Conservation (phyloP, 331 rosid genomes). For the Pyrus hybrid region DNA sequence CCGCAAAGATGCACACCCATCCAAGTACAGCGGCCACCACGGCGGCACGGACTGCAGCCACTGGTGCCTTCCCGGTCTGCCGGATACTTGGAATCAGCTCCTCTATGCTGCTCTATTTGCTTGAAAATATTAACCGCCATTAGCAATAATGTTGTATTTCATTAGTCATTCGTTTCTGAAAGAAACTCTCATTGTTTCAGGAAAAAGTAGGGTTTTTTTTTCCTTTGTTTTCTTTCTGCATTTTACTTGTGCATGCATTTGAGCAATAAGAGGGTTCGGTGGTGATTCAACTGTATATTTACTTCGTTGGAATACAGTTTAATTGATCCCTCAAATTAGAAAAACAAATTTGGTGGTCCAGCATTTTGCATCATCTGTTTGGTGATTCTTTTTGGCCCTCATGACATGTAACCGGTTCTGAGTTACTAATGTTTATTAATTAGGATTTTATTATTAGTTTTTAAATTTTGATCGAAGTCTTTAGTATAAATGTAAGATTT, state of each 20-base stretch:
- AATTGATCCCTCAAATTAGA: too few relatives aligned
- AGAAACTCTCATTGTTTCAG: slow-evolving; percentile 35
- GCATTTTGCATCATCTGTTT: too few relatives aligned
- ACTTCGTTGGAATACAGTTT: slow-evolving; percentile 22
- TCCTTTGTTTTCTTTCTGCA: slow-evolving; percentile 10
- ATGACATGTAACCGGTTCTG: too few relatives aligned
- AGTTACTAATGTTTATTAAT: too few relatives aligned
- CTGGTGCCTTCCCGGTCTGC: slow-evolving; percentile 96
- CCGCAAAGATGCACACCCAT: slow-evolving; percentile 86
- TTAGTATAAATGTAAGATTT: too few relatives aligned
- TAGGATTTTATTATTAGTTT: too few relatives aligned
- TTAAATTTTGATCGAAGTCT: too few relatives aligned
- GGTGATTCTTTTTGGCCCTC: too few relatives aligned
- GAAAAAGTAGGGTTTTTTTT: slow-evolving; percentile 9
- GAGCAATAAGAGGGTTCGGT: slow-evolving; percentile 28
- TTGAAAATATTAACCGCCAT: background rate
- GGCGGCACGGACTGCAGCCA: slow-evolving; percentile 74
- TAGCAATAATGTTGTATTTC: background rate
- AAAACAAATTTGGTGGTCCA: too few relatives aligned
- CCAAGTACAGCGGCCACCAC: slow-evolving; percentile 53
- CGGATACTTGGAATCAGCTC: slow-evolving; percentile 93
- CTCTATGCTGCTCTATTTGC: slow-evolving; percentile 67
- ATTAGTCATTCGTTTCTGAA: background rate
- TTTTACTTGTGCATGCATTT: slow-evolving; percentile 21
- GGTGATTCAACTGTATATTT: slow-evolving; percentile 33